phyloP scores from a whole-genome alignment of 31 red algal species.

The Porphyra umbilicalis region DNA sequence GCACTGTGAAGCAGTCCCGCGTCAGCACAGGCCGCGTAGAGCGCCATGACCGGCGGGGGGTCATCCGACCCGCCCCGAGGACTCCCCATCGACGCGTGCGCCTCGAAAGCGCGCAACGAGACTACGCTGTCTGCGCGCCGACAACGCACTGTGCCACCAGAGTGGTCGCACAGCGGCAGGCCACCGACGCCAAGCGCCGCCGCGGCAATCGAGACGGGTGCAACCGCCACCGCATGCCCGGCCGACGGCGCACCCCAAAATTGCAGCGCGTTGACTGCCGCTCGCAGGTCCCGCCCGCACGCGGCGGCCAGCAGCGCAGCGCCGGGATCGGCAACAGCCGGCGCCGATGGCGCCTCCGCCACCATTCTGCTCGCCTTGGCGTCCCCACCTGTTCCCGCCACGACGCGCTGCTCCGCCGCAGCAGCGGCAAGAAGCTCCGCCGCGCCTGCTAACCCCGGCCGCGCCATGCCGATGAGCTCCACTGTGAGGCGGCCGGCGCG shows the following conservation, averaged over 20 bases:
- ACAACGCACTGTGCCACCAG: too few relatives aligned
- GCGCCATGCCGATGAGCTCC: neutral
- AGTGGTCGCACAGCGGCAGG: neutral
- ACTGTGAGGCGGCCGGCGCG: neutral
- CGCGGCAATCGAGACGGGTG: neutral
- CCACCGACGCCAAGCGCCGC: neutral
- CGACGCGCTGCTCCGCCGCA: neutral
- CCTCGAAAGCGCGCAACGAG: neutral
- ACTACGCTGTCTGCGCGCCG: too few relatives aligned
- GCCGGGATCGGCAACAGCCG: neutral
- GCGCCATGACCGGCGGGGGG: neutral
- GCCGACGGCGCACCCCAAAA: neutral
- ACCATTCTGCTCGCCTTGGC: neutral
- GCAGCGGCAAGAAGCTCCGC: neutral
- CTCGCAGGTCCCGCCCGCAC: neutral
- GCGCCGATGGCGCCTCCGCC: neutral
- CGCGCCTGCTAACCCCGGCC: neutral
- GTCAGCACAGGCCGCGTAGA: neutral
- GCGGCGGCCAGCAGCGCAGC: neutral
- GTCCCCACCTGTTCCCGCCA: neutral
- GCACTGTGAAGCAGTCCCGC: neutral
- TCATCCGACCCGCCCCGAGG: neutral
- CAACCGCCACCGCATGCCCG: neutral
- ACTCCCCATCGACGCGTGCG: neutral
- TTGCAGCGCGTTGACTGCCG: neutral